phyloP scores from a whole-genome alignment of 1,284 basidiomycete genomes.

The Ustilago sp. region DNA sequence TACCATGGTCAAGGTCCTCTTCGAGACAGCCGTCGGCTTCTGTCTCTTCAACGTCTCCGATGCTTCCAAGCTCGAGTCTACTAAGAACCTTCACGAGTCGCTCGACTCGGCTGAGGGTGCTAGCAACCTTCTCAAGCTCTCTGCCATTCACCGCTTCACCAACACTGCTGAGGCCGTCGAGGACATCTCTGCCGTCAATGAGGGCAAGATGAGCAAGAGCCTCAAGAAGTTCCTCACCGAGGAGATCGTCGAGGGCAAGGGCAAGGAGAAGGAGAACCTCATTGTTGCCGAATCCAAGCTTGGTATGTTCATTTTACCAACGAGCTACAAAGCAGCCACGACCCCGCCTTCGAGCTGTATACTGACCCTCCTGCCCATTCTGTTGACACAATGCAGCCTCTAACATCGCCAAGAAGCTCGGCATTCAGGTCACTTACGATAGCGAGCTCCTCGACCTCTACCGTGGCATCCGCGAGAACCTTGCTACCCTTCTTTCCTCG shows the following conservation, averaged over 20 bases:
- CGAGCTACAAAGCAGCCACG: neutral
- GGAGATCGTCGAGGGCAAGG: slow-evolving; percentile 88
- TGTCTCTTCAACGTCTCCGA: slow-evolving; percentile 97
- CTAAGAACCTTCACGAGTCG: slow-evolving; percentile 87
- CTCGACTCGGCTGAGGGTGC: slow-evolving; percentile 92
- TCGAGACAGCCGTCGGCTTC: slow-evolving; percentile 76
- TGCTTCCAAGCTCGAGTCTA: slow-evolving; percentile 82
- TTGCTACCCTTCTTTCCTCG: slow-evolving; percentile 79
- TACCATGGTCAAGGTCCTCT: slow-evolving; percentile 68
- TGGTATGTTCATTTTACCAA: slow-evolving; percentile 74
- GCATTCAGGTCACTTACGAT: slow-evolving; percentile 84
- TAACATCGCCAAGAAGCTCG: slow-evolving; percentile 92
- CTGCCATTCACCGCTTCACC: slow-evolving; percentile 94
- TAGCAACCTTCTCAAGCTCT: slow-evolving; percentile 84
- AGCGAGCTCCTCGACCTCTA: slow-evolving; percentile 83
- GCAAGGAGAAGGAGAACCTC: slow-evolving; percentile 82
- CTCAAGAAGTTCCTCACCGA: slow-evolving; percentile 93
- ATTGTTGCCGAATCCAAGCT: slow-evolving; percentile 91
- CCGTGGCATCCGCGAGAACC: slow-evolving; percentile 92
- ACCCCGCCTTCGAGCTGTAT: neutral
- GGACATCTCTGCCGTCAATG: slow-evolving; percentile 91
- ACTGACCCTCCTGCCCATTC: slow-evolving; percentile 4
- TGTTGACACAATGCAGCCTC: slow-evolving; percentile 31
- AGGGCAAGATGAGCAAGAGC: slow-evolving; percentile 90
- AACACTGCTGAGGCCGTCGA: slow-evolving; percentile 99